Evolutionary conservation across 1,284 basidiomycete species (phyloP), one percentile per base, ranked within the genome.

Genomic region (Leccinum solheimii): DNA sequence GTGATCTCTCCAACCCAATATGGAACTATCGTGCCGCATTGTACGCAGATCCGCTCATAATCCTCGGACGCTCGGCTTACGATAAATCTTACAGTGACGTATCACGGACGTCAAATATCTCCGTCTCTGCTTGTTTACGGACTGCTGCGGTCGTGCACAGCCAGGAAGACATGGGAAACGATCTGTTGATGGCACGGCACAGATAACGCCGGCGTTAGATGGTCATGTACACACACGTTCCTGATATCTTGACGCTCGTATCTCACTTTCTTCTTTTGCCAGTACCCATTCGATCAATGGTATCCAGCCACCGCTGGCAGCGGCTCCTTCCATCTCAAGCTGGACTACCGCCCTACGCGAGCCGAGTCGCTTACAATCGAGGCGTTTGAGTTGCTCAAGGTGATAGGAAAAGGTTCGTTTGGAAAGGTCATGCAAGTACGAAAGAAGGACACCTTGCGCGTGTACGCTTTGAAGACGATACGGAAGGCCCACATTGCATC

Each of bases 11-110:
- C 13, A 86, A 80, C 70, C 97, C 97, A 1, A 86, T 94, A 55
- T 99, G 96, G 96, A 96, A 97, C 81, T 98, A 96, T 75, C 87
- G 90, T 58, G 94, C 97, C n/a, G 88, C 95, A 66, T 99, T 98
- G 93, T 95, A 74, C 70, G 90, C 83, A 36, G 21, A 55, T 59
- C 21, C 55, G 5, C 50, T 27, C 19, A 16, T 13, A 11, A 10
- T 23, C 51, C 43, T 40, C 40, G 36, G 13, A 36, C 54, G 54
- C 21, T 48, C 8, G 26, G 30, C 56, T 69, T n/a, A 68, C 60
- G 0, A n/a, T 56, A 40, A 2, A 1, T 26, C 52, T 30, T 50
- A 21, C 68, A 92, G 90, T 79, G 91, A 95, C 76, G 91, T 96
- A 40, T 93, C 90, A 14, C 87, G 94, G 67, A 88, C 86, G n/a